phyloP scores from a whole-genome alignment of 345 rosid species.

The Noccaea bulbosa region DNA sequence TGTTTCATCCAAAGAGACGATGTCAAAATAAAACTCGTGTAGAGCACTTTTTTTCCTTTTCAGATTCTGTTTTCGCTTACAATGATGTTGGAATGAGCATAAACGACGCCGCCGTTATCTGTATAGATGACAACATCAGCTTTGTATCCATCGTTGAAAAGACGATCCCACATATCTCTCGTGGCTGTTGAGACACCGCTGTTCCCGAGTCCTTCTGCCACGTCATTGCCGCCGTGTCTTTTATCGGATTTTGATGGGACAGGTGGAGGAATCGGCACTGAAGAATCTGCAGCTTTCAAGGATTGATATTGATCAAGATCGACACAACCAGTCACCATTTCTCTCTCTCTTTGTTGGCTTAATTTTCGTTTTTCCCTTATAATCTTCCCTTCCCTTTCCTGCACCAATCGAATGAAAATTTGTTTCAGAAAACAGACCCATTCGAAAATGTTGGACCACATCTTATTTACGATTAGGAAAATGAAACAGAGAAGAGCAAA shows the following conservation, averaged over 20 bases:
- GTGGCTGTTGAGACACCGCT: slow-evolving; percentile 47
- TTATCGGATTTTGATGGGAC: slow-evolving; percentile 39
- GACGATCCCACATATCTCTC: slow-evolving; percentile 66
- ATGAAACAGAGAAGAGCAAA: background rate
- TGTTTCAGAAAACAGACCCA: background rate
- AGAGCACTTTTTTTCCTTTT: background rate
- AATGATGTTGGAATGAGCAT: slow-evolving; percentile 72
- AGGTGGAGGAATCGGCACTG: slow-evolving; percentile 66
- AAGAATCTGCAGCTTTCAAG: slow-evolving; percentile 45
- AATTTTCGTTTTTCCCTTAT: background rate
- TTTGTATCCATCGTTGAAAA: slow-evolving; percentile 72
- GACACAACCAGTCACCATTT: slow-evolving; percentile 40
- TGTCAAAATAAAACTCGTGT: slow-evolving; percentile 3
- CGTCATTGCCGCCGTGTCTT: slow-evolving; percentile 20
- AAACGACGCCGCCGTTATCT: slow-evolving; percentile 55
- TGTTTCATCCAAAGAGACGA: slow-evolving; percentile 37
- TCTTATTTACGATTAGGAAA: background rate
- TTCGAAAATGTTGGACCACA: background rate
- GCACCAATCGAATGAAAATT: slow-evolving; percentile 15
- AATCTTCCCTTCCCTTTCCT: background rate
- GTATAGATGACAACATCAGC: slow-evolving; percentile 69
- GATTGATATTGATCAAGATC: slow-evolving; percentile 25
- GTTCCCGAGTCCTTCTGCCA: slow-evolving; percentile 32
- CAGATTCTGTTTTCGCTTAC: slow-evolving; percentile 45
- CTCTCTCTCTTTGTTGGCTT: background rate